These are phyloP conservation scores for Clarireedia hainanense DNA, from an alignment of 2,329 filamentous ascomycete species.

Conservation along the genomic window DNA sequence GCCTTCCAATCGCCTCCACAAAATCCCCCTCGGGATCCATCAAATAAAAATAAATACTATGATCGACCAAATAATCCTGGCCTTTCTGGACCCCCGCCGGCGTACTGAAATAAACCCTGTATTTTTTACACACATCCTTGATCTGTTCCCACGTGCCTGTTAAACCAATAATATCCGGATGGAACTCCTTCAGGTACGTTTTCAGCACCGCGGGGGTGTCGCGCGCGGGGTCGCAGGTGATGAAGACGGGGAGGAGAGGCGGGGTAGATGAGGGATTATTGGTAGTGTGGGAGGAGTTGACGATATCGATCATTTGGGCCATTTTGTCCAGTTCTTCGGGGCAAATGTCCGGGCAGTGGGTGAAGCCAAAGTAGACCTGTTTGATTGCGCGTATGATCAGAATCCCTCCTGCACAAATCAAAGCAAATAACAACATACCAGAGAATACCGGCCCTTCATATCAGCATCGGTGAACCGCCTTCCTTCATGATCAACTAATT, in stretches of 20 bases:
- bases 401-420: neutral
- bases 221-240: constrained; percentile 89
- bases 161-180: constrained; percentile 75
- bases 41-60: constrained; percentile 98
- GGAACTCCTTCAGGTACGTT: constrained; percentile 85
- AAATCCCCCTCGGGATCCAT: constrained; percentile 99
- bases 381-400: too few relatives aligned
- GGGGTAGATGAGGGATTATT: constrained; percentile 38
- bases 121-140: constrained; percentile 89
- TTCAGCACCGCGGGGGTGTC: constrained; percentile 82
- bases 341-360: constrained; percentile 96
- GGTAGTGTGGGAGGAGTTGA: constrained; percentile 35
- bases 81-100: constrained; percentile 81
- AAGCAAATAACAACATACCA: constrained; percentile 44
- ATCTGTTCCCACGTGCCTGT: constrained; percentile 92
- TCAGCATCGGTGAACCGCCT: constrained; percentile 68
- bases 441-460: constrained; percentile 76
- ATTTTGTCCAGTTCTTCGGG: constrained; percentile 99
- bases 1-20: constrained; percentile 89
- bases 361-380: constrained; percentile 96
- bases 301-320: constrained; percentile 83
- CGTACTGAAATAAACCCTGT: constrained; percentile 95
- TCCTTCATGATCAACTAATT: constrained; percentile 74
- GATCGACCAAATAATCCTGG: constrained; percentile 95
- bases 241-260: constrained; percentile 61